Evolutionary conservation across 306 rosid species (phyloP).

Genomic region (Quercus variabilis): DNA sequence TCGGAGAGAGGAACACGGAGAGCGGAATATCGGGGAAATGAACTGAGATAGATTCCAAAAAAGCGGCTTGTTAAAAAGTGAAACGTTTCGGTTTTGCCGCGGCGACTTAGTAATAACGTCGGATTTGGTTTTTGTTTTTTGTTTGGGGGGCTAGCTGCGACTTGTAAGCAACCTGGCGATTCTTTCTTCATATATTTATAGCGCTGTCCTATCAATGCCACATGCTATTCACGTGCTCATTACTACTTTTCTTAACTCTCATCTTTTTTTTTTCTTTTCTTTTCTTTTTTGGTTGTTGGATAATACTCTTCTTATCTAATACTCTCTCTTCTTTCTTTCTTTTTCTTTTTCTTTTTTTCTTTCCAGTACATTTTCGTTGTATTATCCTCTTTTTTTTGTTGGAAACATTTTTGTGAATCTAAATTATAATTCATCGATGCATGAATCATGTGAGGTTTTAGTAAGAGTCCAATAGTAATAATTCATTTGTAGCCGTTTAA

Average conservation of each 20-base stretch:
- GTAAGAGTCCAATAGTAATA: too few relatives aligned
- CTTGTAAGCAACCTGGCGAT: background rate
- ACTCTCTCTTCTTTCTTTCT: too few relatives aligned
- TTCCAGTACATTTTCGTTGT: too few relatives aligned
- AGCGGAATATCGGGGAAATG: conserved; percentile 5
- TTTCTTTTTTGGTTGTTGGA: too few relatives aligned
- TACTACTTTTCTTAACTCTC: background rate
- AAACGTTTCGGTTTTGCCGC: background rate
- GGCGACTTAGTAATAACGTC: conserved; percentile 3
- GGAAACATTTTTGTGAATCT: too few relatives aligned
- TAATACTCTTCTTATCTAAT: too few relatives aligned
- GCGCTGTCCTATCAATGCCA: conserved; percentile 30
- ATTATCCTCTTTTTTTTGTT: too few relatives aligned
- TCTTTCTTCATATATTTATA: conserved; percentile 15
- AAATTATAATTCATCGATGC: too few relatives aligned
- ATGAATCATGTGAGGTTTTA: too few relatives aligned
- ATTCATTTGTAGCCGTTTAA: too few relatives aligned
- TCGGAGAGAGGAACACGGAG: conserved; percentile 2
- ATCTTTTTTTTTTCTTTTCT: background rate
- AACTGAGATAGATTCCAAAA: conserved; percentile 14
- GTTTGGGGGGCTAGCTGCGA: background rate
- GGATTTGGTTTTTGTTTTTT: conserved; percentile 10
- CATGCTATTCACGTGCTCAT: conserved; percentile 25
- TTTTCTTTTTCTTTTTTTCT: too few relatives aligned
- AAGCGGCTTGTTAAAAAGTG: background rate